phyloP scores from a whole-genome alignment of 371 early-diverging fungal species.

The Funneliformis caledonium region DNA sequence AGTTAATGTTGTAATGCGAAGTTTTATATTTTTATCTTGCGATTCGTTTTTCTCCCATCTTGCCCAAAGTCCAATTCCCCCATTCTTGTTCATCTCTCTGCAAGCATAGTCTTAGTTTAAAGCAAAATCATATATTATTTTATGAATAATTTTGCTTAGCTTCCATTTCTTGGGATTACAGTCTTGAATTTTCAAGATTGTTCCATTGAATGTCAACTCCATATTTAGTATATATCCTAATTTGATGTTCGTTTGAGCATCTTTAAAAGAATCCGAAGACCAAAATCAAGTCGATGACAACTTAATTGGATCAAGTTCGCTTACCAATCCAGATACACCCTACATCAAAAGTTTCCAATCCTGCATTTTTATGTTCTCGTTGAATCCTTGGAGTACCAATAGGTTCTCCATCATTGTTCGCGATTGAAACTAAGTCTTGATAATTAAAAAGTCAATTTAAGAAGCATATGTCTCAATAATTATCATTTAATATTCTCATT shows the following conservation, averaged over 20 bases:
- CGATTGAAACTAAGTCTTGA: slow-evolving; percentile 27
- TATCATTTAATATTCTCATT: background rate
- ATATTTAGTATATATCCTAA: slow-evolving; percentile 18
- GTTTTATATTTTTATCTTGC: slow-evolving; percentile 1
- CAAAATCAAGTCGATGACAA: slow-evolving; percentile 25
- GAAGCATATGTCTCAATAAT: background rate
- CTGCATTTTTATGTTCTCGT: background rate
- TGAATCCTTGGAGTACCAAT: slow-evolving; percentile 20
- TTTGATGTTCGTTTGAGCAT: slow-evolving; percentile 11
- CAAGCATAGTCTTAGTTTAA: background rate
- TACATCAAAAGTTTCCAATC: background rate
- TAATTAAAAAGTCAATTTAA: background rate
- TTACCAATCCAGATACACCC: background rate
- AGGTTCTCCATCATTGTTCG: slow-evolving; percentile 3
- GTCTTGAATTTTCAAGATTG: slow-evolving; percentile 18
- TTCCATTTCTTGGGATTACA: background rate
- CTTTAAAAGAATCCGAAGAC: slow-evolving; percentile 14
- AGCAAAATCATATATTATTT: background rate
- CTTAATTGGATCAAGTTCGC: slow-evolving; percentile 9
- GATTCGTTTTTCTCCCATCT: background rate
- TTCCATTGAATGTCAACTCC: slow-evolving; percentile 15
- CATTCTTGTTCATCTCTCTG: slow-evolving; percentile 9
- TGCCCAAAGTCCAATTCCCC: background rate
- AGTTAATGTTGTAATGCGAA: background rate
- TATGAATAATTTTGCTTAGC: background rate